These are phyloP conservation scores for Dactylella cylindrospora DNA, from an alignment of 2,329 filamentous ascomycete genomes.

Conservation along the genomic window DNA sequence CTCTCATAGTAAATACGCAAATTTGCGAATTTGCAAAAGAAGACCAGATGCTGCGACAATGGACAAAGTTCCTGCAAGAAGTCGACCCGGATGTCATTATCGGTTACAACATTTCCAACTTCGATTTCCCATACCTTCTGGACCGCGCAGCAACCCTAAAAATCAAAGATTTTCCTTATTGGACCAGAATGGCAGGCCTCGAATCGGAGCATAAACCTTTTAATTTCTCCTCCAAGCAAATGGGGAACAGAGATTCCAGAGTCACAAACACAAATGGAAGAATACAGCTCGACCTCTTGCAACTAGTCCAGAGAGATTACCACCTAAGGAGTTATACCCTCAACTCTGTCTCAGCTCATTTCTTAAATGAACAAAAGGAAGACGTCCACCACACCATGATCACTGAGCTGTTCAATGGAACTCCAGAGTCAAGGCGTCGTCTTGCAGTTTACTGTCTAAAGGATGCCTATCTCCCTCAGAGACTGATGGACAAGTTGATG, in stretches of 20 bases:
- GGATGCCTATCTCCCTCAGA: slow-evolving; percentile 91
- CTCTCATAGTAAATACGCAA: slow-evolving; percentile 90
- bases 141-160: slow-evolving; percentile 85
- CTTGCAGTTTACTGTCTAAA: slow-evolving; percentile 95
- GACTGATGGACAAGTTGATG: slow-evolving; percentile 95
- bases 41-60: slow-evolving; percentile 84
- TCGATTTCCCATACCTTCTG: slow-evolving; percentile 95
- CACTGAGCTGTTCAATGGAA: slow-evolving; percentile 95
- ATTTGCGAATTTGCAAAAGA: slow-evolving; percentile 81
- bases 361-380: slow-evolving; percentile 95
- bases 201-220: slow-evolving; percentile 73
- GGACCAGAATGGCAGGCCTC: slow-evolving; percentile 74
- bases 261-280: slow-evolving; percentile 91
- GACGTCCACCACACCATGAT: slow-evolving; percentile 99
- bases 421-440: slow-evolving; percentile 84
- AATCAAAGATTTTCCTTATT: slow-evolving; percentile 76
- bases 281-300: slow-evolving; percentile 89
- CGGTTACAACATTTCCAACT: slow-evolving; percentile 98
- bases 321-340: slow-evolving; percentile 95
- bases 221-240: slow-evolving; percentile 96
- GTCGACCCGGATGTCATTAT: slow-evolving; percentile 97
- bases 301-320: slow-evolving; percentile 90
- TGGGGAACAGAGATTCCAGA: slow-evolving; percentile 94
- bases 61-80: slow-evolving; percentile 84
- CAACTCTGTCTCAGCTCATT: slow-evolving; percentile 93